Conservation (phyloP, 1,139 yeast species). For the Taphrina pruni region DNA sequence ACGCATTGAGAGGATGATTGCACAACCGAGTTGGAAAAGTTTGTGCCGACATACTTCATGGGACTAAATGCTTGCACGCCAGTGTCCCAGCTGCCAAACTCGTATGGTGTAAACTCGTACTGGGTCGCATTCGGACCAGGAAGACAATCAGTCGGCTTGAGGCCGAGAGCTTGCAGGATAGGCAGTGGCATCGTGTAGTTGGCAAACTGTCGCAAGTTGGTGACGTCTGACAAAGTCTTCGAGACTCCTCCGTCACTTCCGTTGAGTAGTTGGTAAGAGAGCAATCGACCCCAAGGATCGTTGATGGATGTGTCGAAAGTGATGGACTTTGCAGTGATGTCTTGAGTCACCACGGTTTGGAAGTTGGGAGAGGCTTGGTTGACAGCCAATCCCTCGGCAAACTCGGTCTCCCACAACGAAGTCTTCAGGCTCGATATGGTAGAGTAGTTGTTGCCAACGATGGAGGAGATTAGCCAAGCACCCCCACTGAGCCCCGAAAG, state of each 20-base stretch:
- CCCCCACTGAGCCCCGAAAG: conserved; percentile 83
- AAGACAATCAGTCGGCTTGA: conserved; percentile 66
- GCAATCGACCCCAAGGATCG: conserved; percentile 90
- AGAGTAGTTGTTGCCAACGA: conserved; percentile 82
- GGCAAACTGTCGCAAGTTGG: conserved; percentile 61
- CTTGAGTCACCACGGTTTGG: conserved; percentile 62
- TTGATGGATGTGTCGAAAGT: conserved; percentile 80
- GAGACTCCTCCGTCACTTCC: conserved; percentile 66
- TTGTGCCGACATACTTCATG: conserved; percentile 74
- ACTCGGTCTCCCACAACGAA: conserved; percentile 44
- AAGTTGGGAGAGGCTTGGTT: conserved; percentile 51
- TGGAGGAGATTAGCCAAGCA: conserved; percentile 80
- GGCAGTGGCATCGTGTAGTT: conserved; percentile 87
- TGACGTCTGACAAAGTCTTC: conserved; percentile 70
- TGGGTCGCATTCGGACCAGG: conserved; percentile 51
- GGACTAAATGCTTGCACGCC: conserved; percentile 73
- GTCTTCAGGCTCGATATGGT: conserved; percentile 64
- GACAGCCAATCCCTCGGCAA: conserved; percentile 18
- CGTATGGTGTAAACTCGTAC: conserved; percentile 83
- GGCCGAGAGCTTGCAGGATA: conserved; percentile 80
- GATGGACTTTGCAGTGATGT: conserved; percentile 64
- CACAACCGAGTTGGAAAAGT: conserved; percentile 64
- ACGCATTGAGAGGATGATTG: conserved; percentile 55
- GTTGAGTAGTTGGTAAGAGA: conserved; percentile 75
- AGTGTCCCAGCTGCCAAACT: conserved; percentile 88